Percentiles rank a stretch among this genome's conserved stretches.
phyloP scores from a whole-genome alignment of 768 basidiomycete genomes.

The Asterophora parasitica region DNA sequence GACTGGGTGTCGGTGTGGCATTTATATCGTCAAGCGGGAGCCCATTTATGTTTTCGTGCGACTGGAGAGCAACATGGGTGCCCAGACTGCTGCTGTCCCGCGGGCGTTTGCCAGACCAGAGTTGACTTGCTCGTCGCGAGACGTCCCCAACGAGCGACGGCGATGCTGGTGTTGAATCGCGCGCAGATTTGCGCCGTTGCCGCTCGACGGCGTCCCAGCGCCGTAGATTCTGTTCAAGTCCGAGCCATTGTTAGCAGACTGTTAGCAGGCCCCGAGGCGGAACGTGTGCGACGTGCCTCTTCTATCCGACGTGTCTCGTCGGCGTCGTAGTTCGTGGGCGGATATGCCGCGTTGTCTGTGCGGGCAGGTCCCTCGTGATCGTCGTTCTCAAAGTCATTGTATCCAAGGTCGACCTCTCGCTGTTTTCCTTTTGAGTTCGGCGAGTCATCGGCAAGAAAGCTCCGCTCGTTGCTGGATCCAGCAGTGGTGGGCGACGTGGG shows the following conservation, averaged over 20 bases:
- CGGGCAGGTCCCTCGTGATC: conserved; percentile 13
- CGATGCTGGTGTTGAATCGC: conserved; percentile 41
- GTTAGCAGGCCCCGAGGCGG: not conserved
- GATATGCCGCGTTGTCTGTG: conserved; percentile 39
- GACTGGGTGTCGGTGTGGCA: conserved; percentile 29
- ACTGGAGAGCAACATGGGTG: conserved; percentile 42
- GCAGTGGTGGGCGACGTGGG: conserved; percentile 35
- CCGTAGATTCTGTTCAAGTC: conserved; percentile 54
- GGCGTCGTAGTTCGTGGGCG: conserved; percentile 62
- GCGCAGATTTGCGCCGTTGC: conserved; percentile 65
- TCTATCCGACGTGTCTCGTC: conserved; percentile 65
- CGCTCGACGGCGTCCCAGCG: conserved; percentile 78
- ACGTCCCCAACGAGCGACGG: conserved; percentile 55
- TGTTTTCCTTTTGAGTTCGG: conserved; percentile 22
- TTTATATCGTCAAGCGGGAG: conserved; percentile 54
- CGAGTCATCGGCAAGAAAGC: conserved; percentile 29
- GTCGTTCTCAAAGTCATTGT: conserved; percentile 19
- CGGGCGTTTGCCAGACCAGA: conserved; percentile 45
- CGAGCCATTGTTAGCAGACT: conserved; percentile 5
- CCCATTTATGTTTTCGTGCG: conserved; percentile 47
- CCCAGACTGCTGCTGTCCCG: conserved; percentile 32
- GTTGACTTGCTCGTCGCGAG: conserved; percentile 51
- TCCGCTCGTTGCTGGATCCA: conserved; percentile 31
- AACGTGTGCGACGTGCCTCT: conserved; percentile 46
- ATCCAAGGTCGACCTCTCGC: conserved; percentile 21